Conservation (phyloP, 2,329 filamentous ascomycete species). For the Leptoxyphium fumago region DNA sequence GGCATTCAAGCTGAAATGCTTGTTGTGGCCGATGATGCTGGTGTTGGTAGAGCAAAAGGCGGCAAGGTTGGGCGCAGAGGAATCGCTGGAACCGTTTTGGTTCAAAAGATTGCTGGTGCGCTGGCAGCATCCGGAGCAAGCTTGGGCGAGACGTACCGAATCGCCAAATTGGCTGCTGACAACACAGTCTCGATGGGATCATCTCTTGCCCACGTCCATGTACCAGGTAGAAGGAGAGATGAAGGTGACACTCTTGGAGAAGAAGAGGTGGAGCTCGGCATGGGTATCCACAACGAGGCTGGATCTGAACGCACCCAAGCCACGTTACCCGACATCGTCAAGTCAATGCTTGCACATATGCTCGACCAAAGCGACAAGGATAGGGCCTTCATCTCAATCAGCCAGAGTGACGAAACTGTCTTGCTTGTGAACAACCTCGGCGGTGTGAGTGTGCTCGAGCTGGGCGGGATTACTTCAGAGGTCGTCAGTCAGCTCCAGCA, state of each 20-base stretch:
- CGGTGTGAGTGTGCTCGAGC: conserved; percentile 55
- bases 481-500: conserved; percentile 45
- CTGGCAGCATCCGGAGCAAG: conserved; percentile 51
- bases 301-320: conserved; percentile 27
- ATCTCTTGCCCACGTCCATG: conserved; percentile 81
- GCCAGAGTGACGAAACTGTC: conserved; percentile 46
- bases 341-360: conserved; percentile 51
- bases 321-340: conserved; percentile 29
- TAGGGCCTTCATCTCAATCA: conserved; percentile 52
- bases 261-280: conserved; percentile 52
- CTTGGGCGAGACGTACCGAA: conserved; percentile 55
- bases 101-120: conserved; percentile 82
- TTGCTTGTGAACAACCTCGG: conserved; percentile 64
- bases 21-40: conserved; percentile 82
- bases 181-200: conserved; percentile 79
- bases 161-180: conserved; percentile 55
- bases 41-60: conserved; percentile 63
- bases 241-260: conserved; percentile 44
- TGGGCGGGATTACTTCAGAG: conserved; percentile 58
- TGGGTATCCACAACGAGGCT: conserved; percentile 56
- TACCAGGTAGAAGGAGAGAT: conserved; percentile 55
- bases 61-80: conserved; percentile 89
- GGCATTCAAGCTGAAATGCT: conserved; percentile 75
- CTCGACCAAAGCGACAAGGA: conserved; percentile 50
- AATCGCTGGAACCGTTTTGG: conserved; percentile 79